Evolutionary conservation across 2,329 filamentous ascomycete species (phyloP).

Genomic region (Diplodia mutila): DNA sequence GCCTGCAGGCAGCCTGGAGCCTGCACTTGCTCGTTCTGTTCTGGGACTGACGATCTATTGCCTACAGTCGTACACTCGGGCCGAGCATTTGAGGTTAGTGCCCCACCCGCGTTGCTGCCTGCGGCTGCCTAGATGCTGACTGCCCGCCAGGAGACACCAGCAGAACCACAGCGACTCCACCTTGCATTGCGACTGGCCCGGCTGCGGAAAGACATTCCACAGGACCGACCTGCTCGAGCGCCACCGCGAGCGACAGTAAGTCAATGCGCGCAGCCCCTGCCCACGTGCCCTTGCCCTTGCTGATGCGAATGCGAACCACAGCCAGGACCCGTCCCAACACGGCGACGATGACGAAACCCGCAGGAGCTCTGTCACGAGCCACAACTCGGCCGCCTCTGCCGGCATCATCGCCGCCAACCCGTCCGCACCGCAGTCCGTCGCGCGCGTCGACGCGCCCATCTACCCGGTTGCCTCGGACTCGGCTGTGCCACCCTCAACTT

Average conservation of each 20-base stretch:
- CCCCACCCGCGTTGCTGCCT: conserved; percentile 7
- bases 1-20: not conserved
- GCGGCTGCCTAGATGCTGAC: conserved; percentile 10
- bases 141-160: conserved; percentile 47
- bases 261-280: not conserved
- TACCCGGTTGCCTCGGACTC: conserved; percentile 16
- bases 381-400: conserved; percentile 29
- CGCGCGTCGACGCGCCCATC: conserved; percentile 9
- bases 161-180: conserved; percentile 51
- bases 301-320: conserved; percentile 18
- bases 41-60: conserved; percentile 2
- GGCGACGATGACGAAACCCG: conserved; percentile 22
- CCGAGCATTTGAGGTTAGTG: conserved; percentile 50
- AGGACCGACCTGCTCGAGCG: conserved; percentile 50
- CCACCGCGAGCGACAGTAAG: conserved; percentile 52
- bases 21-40: not conserved
- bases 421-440: conserved; percentile 5
- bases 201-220: conserved; percentile 50
- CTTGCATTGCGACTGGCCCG: conserved; percentile 45
- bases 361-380: conserved; percentile 33
- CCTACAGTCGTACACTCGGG: conserved; percentile 50
- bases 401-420: not conserved
- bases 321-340: conserved; percentile 23
- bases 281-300: not conserved
- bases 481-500: conserved; percentile 12